Base-by-base conservation (phyloP, 2,329 filamentous ascomycete species). In the Sporothrix globosa region DNA sequence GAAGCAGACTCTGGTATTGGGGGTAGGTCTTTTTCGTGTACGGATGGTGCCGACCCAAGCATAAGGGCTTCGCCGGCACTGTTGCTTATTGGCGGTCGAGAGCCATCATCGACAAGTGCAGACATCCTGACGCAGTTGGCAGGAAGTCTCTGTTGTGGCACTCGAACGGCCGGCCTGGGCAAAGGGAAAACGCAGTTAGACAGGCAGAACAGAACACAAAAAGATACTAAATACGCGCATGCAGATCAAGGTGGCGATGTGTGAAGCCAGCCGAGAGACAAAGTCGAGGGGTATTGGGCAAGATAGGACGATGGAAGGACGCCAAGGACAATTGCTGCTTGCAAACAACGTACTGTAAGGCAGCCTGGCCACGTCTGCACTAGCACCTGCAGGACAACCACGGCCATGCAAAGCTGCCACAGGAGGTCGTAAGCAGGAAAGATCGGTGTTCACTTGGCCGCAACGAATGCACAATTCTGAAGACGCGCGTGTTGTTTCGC, bases 1-100 rank as follows among this genome's bases (percentile, higher is more conserved):
- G 58, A n/a, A 48, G 41, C 41, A 6, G 58, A 34, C 46, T 74
- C 72, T 19, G 73, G 72, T 30, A 74, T 73, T 5, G 73, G 53
- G 24, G 73, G 73, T 21, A 74, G 69, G 14, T 75, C 74, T 27
- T 74, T 74, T 34, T 75, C 73, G 56, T 69, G 34, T 21, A 48
- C 41, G 14, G 67, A 50, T 0, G 63, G 50, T 10, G 54, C 50
- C 6, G n/a, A 10, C 46, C 27, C 68, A 4, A 58, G 27, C 14
- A 30, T 39, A 19, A 54, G 46, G 17, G n/a, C 24, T 7, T 68
- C 70, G 24, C 68, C 63, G 24, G 30, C 14, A 7, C 41, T 60
- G 3, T 21, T 61, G 58, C 39, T 66, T 14, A 46, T 27, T 14
- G 69, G 13, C 68, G 53, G 58, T 58, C 68, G 70, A 9, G 54